Evolutionary conservation across 169 alveolate species (phyloP).

Genomic region (Plasmodium knowlesi): DNA sequence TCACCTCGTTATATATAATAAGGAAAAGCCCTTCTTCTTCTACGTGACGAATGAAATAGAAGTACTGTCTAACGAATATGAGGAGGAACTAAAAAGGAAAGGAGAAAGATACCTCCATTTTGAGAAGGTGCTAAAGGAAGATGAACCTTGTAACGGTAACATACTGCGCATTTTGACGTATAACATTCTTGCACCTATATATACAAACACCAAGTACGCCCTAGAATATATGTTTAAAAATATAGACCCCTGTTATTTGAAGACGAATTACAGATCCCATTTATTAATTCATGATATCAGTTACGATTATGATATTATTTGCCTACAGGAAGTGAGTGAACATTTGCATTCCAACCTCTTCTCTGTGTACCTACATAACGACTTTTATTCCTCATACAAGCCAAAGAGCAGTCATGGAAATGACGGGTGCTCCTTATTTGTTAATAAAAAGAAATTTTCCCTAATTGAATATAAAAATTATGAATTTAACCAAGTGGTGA

Average conservation of each 20-base stretch:
- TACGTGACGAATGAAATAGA: constrained; percentile 34
- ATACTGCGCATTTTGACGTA: constrained; percentile 49
- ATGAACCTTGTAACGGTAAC: not conserved
- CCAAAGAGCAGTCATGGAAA: constrained; percentile 48
- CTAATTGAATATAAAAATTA: constrained; percentile 52
- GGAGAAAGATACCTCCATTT: constrained; percentile 43
- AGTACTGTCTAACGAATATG: constrained; percentile 21
- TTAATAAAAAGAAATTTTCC: constrained; percentile 50
- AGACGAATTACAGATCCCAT: constrained; percentile 71
- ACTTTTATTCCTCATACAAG: constrained; percentile 31
- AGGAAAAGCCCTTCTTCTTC: constrained; percentile 39
- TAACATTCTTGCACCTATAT: constrained; percentile 70
- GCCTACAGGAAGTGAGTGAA: constrained; percentile 74
- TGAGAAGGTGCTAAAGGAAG: not conserved
- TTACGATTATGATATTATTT: constrained; percentile 41
- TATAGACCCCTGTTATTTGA: constrained; percentile 45
- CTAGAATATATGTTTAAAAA: constrained; percentile 64
- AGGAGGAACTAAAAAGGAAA: constrained; percentile 35
- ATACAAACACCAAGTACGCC: constrained; percentile 67
- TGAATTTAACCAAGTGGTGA: constrained; percentile 53
- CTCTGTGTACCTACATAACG: constrained; percentile 36
- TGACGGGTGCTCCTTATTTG: constrained; percentile 75
- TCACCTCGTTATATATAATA: constrained; percentile 70
- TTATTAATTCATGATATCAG: constrained; percentile 43
- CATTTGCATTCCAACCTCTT: constrained; percentile 41